Percentiles rank a stretch among this genome's conserved stretches.
Conservation (phyloP, 1,139 yeast species). For the Scheffersomyces cryptocercus region DNA sequence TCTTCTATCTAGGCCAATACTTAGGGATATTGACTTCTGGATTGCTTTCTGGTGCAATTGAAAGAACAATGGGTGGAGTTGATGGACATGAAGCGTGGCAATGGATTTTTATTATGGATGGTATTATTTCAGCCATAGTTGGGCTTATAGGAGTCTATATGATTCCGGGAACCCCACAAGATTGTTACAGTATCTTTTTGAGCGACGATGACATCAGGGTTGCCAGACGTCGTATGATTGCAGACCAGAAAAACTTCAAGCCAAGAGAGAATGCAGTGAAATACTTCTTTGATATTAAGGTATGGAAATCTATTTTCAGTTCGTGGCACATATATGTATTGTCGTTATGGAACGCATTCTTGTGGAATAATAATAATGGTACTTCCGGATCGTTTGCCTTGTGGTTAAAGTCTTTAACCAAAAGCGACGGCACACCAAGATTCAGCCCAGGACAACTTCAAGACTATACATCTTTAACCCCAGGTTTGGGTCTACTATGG, state of each 20-base stretch:
- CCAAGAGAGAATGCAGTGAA: constrained; percentile 30
- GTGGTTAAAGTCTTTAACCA: constrained; percentile 41
- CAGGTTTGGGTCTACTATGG: constrained; percentile 46
- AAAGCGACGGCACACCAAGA: constrained; percentile 25
- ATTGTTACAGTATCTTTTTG: constrained; percentile 55
- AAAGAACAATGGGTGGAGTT: constrained; percentile 44
- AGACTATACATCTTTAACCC: constrained; percentile 45
- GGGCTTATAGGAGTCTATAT: constrained; percentile 62
- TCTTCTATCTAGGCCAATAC: constrained; percentile 58
- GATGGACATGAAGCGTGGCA: constrained; percentile 65
- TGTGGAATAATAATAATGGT: constrained; percentile 60
- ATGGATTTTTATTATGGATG: constrained; percentile 74
- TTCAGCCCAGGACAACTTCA: constrained; percentile 36
- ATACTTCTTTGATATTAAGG: constrained; percentile 26
- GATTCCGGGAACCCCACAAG: constrained; percentile 70
- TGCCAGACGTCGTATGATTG: constrained; percentile 56
- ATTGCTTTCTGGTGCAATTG: constrained; percentile 62
- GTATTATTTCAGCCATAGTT: constrained; percentile 57
- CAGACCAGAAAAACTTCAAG: constrained; percentile 37
- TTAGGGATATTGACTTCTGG: constrained; percentile 68
- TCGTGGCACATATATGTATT: constrained; percentile 58
- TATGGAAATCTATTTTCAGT: constrained; percentile 53
- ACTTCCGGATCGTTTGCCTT: constrained; percentile 52
- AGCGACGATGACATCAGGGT: constrained; percentile 65
- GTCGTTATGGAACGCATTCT: constrained; percentile 55